These are phyloP conservation scores for Bretschneidera sinensis DNA, from an alignment of 345 rosid genomes.

Conservation along the genomic window DNA sequence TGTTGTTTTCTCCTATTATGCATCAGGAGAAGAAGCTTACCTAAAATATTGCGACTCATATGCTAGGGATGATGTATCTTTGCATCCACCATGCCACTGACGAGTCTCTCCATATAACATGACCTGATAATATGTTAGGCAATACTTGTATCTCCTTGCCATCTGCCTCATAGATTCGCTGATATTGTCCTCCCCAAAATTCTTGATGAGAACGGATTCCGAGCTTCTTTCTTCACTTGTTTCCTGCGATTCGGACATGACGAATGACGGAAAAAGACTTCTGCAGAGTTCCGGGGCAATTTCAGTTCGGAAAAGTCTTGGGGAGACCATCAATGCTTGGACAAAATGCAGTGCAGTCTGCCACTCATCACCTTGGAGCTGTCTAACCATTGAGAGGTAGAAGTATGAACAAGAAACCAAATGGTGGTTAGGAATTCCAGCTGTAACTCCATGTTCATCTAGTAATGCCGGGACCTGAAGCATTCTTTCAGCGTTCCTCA, in stretches of 20 bases:
- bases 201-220: conserved; percentile 1
- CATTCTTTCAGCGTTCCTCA: conserved; percentile 61
- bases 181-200: conserved; percentile 10
- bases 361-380: conserved; percentile 57
- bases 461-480: conserved; percentile 91
- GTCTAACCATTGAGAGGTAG: conserved; percentile 50
- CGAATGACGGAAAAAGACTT: conserved; percentile 34
- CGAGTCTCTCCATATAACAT: conserved; percentile 48
- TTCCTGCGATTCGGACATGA: conserved; percentile 4
- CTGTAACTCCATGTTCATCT: conserved; percentile 58
- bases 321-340: conserved; percentile 57
- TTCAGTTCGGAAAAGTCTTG: conserved; percentile 33
- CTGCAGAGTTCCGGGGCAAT: conserved; percentile 51
- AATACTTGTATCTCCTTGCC: conserved; percentile 57
- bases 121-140: conserved; percentile 70
- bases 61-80: conserved; percentile 11
- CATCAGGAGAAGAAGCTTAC: conserved; percentile 19
- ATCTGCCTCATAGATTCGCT: conserved; percentile 37
- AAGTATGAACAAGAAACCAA: conserved; percentile 43
- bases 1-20: no score
- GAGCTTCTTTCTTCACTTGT: conserved; percentile 5
- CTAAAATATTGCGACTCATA: conserved; percentile 16
- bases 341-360: conserved; percentile 72
- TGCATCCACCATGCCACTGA: conserved; percentile 20
- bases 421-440: conserved; percentile 54